These are phyloP conservation scores for Nitzschia putrida DNA, from an alignment of 108 stramenopile genomes.

Conservation along the genomic window DNA sequence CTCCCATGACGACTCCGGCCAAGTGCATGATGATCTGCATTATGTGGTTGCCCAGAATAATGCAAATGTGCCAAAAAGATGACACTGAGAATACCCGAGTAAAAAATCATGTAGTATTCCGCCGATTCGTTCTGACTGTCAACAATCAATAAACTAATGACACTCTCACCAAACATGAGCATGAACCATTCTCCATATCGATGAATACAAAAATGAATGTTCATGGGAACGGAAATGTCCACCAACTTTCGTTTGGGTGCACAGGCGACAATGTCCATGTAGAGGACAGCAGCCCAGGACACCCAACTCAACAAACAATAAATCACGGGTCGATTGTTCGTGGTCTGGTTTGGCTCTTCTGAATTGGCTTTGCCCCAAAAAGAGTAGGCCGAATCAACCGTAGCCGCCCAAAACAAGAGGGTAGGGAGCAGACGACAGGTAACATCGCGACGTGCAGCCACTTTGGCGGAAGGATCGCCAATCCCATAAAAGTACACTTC, in stretches of 20 bases:
- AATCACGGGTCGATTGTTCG: constrained; percentile 15
- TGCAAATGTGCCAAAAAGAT: constrained; percentile 37
- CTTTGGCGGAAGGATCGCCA: constrained; percentile 27
- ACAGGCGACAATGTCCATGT: constrained; percentile 13
- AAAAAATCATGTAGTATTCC: constrained; percentile 24
- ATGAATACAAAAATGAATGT: constrained; percentile 50
- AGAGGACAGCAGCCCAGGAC: constrained; percentile 16
- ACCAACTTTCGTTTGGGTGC: constrained; percentile 8
- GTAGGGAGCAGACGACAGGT: constrained; percentile 10
- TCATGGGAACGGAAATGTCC: constrained; percentile 40
- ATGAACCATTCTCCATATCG: constrained; percentile 63
- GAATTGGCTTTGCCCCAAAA: background rate
- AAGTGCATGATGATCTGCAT: constrained; percentile 34
- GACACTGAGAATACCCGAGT: constrained; percentile 28
- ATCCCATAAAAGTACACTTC: constrained; percentile 28
- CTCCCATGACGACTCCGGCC: constrained; percentile 24
- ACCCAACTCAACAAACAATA: constrained; percentile 19
- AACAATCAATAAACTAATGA: constrained; percentile 50
- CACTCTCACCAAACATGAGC: constrained; percentile 58
- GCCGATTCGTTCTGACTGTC: constrained; percentile 25
- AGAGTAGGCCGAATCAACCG: constrained; percentile 20
- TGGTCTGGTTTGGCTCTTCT: background rate
- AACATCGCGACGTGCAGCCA: constrained; percentile 22
- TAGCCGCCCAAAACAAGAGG: constrained; percentile 13
- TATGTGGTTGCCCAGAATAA: constrained; percentile 38